Evolutionary conservation across 2,329 filamentous ascomycete species (phyloP).

Genomic region (Aspergillus sp.): DNA sequence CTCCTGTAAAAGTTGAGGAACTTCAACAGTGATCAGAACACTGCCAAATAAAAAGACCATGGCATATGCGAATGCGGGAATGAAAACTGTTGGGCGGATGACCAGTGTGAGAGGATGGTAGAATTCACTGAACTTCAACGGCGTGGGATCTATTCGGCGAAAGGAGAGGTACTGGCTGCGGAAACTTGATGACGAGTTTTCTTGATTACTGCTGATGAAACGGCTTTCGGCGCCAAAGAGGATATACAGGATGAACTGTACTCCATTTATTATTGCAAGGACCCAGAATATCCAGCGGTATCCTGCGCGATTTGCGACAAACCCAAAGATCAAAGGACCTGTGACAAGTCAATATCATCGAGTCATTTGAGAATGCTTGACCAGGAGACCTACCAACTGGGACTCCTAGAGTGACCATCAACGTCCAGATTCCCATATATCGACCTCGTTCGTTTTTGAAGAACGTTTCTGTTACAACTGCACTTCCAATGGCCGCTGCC

Average conservation of each 20-base stretch:
- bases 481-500: constrained; percentile 54
- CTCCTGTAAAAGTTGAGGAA: constrained; percentile 57
- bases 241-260: constrained; percentile 58
- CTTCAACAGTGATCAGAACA: constrained; percentile 59
- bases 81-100: constrained; percentile 48
- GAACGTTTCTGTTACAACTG: constrained; percentile 58
- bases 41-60: constrained; percentile 59
- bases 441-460: constrained; percentile 56
- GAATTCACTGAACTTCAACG: constrained; percentile 52
- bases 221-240: constrained; percentile 57
- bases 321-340: constrained; percentile 39
- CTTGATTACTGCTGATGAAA: constrained; percentile 41
- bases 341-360: constrained; percentile 17
- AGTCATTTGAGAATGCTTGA: background rate
- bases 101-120: constrained; percentile 52
- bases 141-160: constrained; percentile 54
- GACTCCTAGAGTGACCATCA: constrained; percentile 53
- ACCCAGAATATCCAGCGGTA: constrained; percentile 64
- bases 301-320: constrained; percentile 52
- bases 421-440: constrained; percentile 60
- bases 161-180: constrained; percentile 40
- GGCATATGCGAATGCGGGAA: constrained; percentile 56
- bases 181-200: constrained; percentile 1
- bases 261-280: constrained; percentile 58
- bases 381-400: constrained; percentile 27